Conservation (phyloP, 1,284 basidiomycete species). For the Leccinum subrobustum region DNA sequence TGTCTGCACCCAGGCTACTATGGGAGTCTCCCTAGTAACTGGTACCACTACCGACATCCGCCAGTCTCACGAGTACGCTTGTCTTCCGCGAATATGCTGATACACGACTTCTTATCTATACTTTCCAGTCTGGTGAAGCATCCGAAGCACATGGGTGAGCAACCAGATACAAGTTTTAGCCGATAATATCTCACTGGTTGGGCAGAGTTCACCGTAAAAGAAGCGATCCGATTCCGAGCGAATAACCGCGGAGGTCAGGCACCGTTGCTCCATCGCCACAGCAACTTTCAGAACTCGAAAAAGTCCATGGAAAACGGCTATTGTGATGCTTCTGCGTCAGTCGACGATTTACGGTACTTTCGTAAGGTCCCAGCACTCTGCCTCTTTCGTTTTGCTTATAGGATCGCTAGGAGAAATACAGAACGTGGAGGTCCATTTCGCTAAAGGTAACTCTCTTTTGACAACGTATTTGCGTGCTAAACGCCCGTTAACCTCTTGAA, state of each 20-base stretch:
- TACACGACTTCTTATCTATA: neutral
- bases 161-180: neutral
- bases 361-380: neutral
- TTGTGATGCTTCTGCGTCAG: neutral
- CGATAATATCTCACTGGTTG: neutral
- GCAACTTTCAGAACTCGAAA: neutral
- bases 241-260: neutral
- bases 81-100: neutral
- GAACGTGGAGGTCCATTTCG: neutral
- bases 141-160: constrained; percentile 4
- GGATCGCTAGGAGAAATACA: neutral
- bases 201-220: neutral
- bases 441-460: neutral
- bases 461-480: neutral
- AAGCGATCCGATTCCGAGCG: neutral
- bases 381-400: neutral
- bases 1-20: too few relatives aligned
- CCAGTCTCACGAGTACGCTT: neutral
- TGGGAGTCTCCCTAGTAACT: too few relatives aligned
- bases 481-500: neutral
- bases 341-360: neutral
- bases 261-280: neutral
- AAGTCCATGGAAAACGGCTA: neutral
- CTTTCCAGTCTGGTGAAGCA: neutral
- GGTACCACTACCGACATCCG: neutral